Conservation (phyloP, 495 filamentous ascomycete species). For the Hypoxylon perforatum region DNA sequence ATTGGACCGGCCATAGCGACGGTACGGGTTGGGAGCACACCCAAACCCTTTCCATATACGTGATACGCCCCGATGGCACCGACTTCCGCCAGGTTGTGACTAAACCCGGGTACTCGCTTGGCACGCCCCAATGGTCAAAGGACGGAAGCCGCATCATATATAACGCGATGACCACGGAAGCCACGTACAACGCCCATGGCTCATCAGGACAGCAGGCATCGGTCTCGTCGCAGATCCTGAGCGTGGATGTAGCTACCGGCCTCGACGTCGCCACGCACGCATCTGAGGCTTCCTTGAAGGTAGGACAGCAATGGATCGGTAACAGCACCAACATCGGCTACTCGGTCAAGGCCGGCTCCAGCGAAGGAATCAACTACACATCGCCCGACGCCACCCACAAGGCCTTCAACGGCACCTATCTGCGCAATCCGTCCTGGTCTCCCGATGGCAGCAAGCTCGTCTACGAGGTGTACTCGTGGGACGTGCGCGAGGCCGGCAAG, state of each 20-base stretch:
- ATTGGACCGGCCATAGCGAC: conserved; percentile 38
- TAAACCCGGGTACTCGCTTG: conserved; percentile 27
- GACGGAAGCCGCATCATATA: conserved; percentile 28
- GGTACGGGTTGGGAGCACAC: conserved; percentile 40
- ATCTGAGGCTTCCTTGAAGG: conserved; percentile 17
- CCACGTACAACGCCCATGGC: conserved; percentile 19
- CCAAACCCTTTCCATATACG: conserved; percentile 30
- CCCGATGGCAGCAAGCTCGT: conserved; percentile 31
- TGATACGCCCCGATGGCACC: conserved; percentile 17
- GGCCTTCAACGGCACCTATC: neutral
- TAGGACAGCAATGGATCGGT: conserved; percentile 10
- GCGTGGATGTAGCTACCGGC: conserved; percentile 35
- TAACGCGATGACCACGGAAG: conserved; percentile 26
- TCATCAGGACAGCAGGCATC: neutral
- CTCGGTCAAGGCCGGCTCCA: conserved; percentile 9
- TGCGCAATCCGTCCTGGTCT: conserved; percentile 33
- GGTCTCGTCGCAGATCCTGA: conserved; percentile 25
- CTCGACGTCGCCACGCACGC: conserved; percentile 12
- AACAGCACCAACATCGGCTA: conserved; percentile 12
- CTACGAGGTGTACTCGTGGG: conserved; percentile 22
- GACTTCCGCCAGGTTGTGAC: conserved; percentile 24
- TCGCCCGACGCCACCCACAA: conserved; percentile 2
- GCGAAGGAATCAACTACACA: conserved; percentile 33
- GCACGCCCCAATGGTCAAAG: conserved; percentile 28
- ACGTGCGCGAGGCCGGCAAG: conserved; percentile 27